A percentile compares a stretch with the other conserved stretches of the same genome.
These are phyloP conservation scores for Cercospora nicotianae DNA, from an alignment of 2,329 filamentous ascomycete genomes.

Conservation along the genomic window DNA sequence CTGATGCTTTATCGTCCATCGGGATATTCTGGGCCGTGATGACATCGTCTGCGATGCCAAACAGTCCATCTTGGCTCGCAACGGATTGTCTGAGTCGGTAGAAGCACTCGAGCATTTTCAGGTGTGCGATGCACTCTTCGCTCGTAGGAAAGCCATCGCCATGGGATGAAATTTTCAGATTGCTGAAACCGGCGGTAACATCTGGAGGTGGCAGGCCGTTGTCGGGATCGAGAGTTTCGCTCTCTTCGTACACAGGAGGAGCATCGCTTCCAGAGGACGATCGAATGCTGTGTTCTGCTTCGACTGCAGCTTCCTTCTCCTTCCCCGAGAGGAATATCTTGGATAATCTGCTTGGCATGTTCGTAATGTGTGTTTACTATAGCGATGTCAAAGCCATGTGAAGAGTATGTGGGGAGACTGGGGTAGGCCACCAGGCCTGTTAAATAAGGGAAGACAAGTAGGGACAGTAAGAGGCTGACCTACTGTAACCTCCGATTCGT, in stretches of 20 bases:
- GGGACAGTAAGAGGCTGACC: constrained; percentile 1
- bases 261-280: constrained; percentile 24
- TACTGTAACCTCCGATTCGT: background rate
- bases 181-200: constrained; percentile 34
- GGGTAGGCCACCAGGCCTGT: background rate
- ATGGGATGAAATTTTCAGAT: constrained; percentile 36
- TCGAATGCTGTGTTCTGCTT: constrained; percentile 23
- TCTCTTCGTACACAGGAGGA: constrained; percentile 26
- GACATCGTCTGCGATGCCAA: constrained; percentile 54
- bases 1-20: constrained; percentile 37
- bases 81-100: constrained; percentile 67
- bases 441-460: background rate
- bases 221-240: constrained; percentile 30
- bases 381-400: background rate
- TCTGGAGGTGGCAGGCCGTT: constrained; percentile 30
- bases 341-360: constrained; percentile 35
- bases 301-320: constrained; percentile 35
- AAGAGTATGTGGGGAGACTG: background rate
- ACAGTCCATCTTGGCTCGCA: constrained; percentile 66
- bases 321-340: constrained; percentile 33
- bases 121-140: constrained; percentile 67
- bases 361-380: background rate
- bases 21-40: constrained; percentile 29
- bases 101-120: constrained; percentile 70
- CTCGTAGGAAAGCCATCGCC: constrained; percentile 42